Base-by-base conservation (phyloP, 1,284 basidiomycete species). In the Baeospora myosura region DNA sequence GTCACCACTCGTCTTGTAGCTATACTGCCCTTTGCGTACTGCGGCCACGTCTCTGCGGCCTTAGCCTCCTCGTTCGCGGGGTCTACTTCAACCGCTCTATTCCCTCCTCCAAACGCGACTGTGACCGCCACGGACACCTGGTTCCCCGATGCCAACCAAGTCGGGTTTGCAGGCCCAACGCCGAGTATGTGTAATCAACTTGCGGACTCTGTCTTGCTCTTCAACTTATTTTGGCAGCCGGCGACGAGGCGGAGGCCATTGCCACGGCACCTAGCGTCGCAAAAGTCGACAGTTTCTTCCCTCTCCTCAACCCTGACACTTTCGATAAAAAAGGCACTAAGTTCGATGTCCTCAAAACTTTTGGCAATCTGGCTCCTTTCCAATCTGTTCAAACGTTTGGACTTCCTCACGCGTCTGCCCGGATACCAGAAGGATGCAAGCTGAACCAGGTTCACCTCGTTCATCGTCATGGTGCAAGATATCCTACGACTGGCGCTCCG, bases 311-410 rank as follows among this genome's bases (percentile, higher is more conserved):
- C 40, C 68, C 65, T 14, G 56, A 60, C 22, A 57, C 68, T 3
- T 56, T 61, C 8, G 60, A 63, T 28, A 58, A 59, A 34, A 50
- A 60, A 36, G 52, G 56, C 4, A 47, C 49, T 5, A 40, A 49
- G 12, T 74, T 76, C 51, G 59, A 72, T 48, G 60, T 76, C 16
- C 54, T 71, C 41, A 58, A 65, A 38, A 62, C 69, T 49, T 71
- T 73, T 64, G 80, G 76, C 14, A 78, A 74, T 52, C 67, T 81
- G 16, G 62, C 71, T 0, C 78, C 79, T 3, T 75, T 72, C 68
- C 71, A 71, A 52, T 78, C 74, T 2, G 68, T 79, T 23, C 60
- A 66, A 12, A 66, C 69, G 3, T 78, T 77, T 50, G 78, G 78
- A 12, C 62, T 81, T 10, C 62, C 63, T 26, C 54, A 70, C 18